Conservation (phyloP, 2,329 filamentous ascomycete genomes). For the Trichophyton mentagrophytes region DNA sequence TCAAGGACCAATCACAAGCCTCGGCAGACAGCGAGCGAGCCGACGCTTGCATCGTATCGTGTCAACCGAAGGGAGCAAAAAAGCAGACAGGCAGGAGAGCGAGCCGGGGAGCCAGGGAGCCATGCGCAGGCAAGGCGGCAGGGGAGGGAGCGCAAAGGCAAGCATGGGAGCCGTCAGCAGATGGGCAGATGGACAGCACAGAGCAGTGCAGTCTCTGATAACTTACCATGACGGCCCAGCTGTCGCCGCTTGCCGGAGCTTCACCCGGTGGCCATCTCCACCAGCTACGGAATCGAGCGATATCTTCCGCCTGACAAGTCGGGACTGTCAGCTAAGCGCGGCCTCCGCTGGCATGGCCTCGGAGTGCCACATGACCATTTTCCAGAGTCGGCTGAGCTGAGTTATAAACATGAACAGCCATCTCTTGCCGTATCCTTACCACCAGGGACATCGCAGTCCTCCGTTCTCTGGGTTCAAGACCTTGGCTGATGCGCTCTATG, state of each 20-base stretch:
- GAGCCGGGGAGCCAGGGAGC: neutral
- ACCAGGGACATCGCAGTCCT: neutral
- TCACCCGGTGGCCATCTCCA: neutral
- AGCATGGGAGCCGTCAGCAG: neutral
- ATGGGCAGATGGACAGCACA: neutral
- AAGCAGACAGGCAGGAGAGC: neutral
- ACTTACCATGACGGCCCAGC: too few relatives aligned
- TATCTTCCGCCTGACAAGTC: neutral
- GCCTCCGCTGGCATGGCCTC: too few relatives aligned
- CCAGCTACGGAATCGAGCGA: neutral
- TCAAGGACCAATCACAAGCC: neutral
- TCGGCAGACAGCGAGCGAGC: neutral
- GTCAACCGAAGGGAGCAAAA: neutral
- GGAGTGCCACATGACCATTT: too few relatives aligned
- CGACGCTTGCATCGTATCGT: neutral
- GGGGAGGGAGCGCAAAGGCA: neutral
- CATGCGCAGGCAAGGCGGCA: neutral
- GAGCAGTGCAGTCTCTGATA: neutral
- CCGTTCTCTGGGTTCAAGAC: neutral
- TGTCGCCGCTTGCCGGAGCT: neutral
- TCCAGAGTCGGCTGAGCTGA: too few relatives aligned
- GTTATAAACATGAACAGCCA: slow-evolving; percentile 1
- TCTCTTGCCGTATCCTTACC: neutral
- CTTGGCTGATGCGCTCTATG: slow-evolving; percentile 4
- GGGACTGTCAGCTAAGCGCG: too few relatives aligned